Base-by-base conservation (phyloP, 2,329 filamentous ascomycete species). In the Rhytidhysteron rufulum region DNA sequence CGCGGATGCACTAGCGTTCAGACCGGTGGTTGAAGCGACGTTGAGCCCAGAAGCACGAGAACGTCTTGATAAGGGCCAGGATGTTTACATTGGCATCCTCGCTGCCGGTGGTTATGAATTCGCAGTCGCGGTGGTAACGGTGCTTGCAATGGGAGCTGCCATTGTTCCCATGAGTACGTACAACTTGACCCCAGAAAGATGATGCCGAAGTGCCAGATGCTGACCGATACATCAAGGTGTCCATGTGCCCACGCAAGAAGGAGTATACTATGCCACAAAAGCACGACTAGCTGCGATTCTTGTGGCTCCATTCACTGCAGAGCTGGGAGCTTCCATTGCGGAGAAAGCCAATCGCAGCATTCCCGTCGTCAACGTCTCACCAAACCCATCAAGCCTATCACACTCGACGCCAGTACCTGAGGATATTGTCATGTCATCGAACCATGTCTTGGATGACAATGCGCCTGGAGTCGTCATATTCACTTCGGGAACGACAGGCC, bases 51-150 rank as follows among this genome's bases (percentile, higher is more conserved):
- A 40, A 16, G 63, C 53, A 5, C 50, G 51, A 30, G 43, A 50
- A 25, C 54, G 58, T 15, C 49, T 68, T 20, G 47, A 59, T 4
- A 51, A 49, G 9, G 51, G 61, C 40, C 54, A 65, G 33, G 68
- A 68, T 37, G 63, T 70, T 11, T 73, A 68, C 46, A 65, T 74
- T 34, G 67, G 66, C 19, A 58, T 74, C 4, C 54, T 75, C 22
- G 71, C 69, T 9, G 59, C 68, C 3, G 69, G 69, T 5, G 66
- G 71, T 4, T 74, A 74, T 48, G 70, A 73, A 40, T 75, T 68
- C 47, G 61, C 67, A 4, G 68, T 74, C n/a, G 71, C 66, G 4
- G 69, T 73, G 45, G 57, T 74, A 20, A 66, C 71, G 4, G 60
- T 72, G n/a, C 55, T 72, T 24, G 71, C 72, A 7, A 44, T 72